Evolutionary conservation across 495 filamentous ascomycete species (phyloP).

Genomic region (Aspergillus conjunctus): DNA sequence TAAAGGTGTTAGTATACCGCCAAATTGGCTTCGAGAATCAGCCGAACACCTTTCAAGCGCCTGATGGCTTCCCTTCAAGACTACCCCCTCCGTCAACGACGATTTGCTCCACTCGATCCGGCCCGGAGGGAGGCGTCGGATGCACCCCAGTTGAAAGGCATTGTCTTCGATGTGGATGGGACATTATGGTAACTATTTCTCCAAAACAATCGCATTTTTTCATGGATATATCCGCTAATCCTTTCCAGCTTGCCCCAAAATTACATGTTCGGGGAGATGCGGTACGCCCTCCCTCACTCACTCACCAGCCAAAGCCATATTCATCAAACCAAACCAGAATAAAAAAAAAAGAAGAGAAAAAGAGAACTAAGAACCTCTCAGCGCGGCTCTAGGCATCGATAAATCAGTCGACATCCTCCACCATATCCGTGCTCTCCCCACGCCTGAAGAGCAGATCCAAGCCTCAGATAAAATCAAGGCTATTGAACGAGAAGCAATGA

Average conservation of each 20-base stretch:
- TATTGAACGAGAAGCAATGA: slow-evolving; percentile 82
- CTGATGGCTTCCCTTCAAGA: slow-evolving; percentile 37
- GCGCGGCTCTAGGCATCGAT: slow-evolving; percentile 64
- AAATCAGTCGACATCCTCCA: slow-evolving; percentile 80
- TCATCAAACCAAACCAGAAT: slow-evolving; percentile 20
- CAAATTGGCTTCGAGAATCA: not conserved
- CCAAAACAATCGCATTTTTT: not conserved
- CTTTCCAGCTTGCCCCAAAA: slow-evolving; percentile 75
- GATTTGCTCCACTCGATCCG: slow-evolving; percentile 59
- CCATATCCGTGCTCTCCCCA: slow-evolving; percentile 76
- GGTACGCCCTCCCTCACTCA: slow-evolving; percentile 40
- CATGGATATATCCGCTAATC: slow-evolving; percentile 1
- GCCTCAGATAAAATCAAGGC: slow-evolving; percentile 73
- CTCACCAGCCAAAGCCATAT: slow-evolving; percentile 1
- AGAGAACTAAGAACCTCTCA: slow-evolving; percentile 24
- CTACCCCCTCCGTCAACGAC: slow-evolving; percentile 40
- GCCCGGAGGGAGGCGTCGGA: slow-evolving; percentile 26
- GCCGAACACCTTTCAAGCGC: slow-evolving; percentile 8
- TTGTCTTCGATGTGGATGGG: slow-evolving; percentile 95
- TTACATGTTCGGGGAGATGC: slow-evolving; percentile 92
- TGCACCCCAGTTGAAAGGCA: slow-evolving; percentile 67
- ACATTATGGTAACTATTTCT: slow-evolving; percentile 71
- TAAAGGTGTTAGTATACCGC: not conserved
- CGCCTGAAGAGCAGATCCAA: slow-evolving; percentile 52
- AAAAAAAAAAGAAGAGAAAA: not conserved